Percentiles rank a stretch among this genome's conserved stretches.
These are phyloP conservation scores for Hemisphaericaspora lyxosophila DNA, from an alignment of 1,139 yeast genomes.

Conservation along the genomic window DNA sequence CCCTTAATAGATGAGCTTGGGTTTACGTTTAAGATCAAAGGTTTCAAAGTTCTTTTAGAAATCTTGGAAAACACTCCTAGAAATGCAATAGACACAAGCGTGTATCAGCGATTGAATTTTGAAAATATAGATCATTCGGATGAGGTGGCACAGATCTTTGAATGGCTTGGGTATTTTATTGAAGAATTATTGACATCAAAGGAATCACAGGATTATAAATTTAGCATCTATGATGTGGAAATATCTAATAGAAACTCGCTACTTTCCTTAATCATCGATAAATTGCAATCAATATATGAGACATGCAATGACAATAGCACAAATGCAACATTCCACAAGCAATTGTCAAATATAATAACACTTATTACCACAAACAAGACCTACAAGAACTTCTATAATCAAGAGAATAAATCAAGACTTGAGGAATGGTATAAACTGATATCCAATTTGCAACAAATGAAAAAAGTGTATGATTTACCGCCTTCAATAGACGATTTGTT, in stretches of 20 bases:
- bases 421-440: slow-evolving; percentile 7
- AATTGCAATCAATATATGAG: background rate
- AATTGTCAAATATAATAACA: background rate
- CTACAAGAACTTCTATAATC: slow-evolving; percentile 6
- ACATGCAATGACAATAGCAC: background rate
- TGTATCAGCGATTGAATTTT: slow-evolving; percentile 10
- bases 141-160: slow-evolving; percentile 18
- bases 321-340: background rate
- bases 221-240: background rate
- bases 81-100: slow-evolving; percentile 1
- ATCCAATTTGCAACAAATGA: slow-evolving; percentile 4
- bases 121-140: slow-evolving; percentile 1
- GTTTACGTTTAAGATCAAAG: slow-evolving; percentile 17
- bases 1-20: slow-evolving; percentile 38
- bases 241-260: slow-evolving; percentile 2
- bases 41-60: slow-evolving; percentile 11
- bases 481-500: slow-evolving; percentile 27
- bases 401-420: slow-evolving; percentile 6
- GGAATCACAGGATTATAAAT: slow-evolving; percentile 1
- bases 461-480: slow-evolving; percentile 18
- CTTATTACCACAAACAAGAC: slow-evolving; percentile 2
- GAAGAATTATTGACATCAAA: background rate
- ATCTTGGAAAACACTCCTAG: slow-evolving; percentile 1
- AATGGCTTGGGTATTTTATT: slow-evolving; percentile 18
- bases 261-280: background rate